Evolutionary conservation across 1,284 basidiomycete genomes (phyloP).

Genomic region (Papiliotrema laurentii): DNA sequence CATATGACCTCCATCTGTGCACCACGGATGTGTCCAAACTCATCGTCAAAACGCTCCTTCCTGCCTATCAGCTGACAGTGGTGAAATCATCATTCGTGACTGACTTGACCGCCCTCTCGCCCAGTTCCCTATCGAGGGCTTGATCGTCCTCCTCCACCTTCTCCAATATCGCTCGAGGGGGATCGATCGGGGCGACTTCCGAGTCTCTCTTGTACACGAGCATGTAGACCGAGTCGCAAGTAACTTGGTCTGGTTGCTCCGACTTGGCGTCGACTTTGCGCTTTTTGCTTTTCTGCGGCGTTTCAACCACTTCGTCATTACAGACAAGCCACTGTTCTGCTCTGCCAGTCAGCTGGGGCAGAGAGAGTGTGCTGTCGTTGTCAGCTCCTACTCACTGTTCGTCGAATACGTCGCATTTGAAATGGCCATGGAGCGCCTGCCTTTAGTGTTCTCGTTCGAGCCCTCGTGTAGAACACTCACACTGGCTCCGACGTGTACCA

Average conservation of each 20-base stretch:
- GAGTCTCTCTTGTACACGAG: constrained; percentile 65
- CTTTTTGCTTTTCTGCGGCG: constrained; percentile 18
- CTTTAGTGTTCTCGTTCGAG: too few relatives aligned
- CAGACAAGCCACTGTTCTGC: constrained; percentile 78
- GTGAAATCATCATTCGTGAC: neutral
- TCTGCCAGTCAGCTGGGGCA: constrained; percentile 47
- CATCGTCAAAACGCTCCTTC: constrained; percentile 15
- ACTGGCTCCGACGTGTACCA: constrained; percentile 70
- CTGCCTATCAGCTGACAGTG: neutral
- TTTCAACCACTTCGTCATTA: constrained; percentile 63
- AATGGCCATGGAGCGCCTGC: constrained; percentile 88
- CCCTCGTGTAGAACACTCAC: constrained; percentile 35
- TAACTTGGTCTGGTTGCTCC: constrained; percentile 22
- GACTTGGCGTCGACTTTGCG: constrained; percentile 8
- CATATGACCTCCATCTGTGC: constrained; percentile 24
- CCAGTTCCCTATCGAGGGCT: constrained; percentile 8
- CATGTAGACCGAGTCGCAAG: constrained; percentile 86
- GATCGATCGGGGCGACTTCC: constrained; percentile 28
- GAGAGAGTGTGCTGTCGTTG: neutral
- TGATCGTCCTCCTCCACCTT: constrained; percentile 58
- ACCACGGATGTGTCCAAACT: constrained; percentile 16
- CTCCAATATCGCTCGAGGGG: constrained; percentile 56
- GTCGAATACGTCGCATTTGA: constrained; percentile 82
- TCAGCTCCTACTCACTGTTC: constrained; percentile 57
- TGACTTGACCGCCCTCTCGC: constrained; percentile 1